Percentiles rank a stretch among this genome's conserved stretches.
Conservation (phyloP, 345 rosid species). For the Excoecaria cochinchinensis region DNA sequence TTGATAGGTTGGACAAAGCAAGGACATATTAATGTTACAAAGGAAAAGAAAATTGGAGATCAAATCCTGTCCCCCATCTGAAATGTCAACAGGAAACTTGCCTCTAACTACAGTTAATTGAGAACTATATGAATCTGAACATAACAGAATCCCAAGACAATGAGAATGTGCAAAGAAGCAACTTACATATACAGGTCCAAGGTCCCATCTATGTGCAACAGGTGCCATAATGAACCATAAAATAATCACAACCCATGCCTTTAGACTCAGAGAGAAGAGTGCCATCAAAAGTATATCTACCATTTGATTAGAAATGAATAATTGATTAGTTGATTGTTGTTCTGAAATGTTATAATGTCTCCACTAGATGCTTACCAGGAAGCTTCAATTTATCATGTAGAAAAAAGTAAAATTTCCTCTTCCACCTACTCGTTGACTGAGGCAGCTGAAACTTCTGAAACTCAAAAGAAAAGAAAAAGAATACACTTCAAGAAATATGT, state of each 20-base stretch:
- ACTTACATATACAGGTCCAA: slow-evolving; percentile 87
- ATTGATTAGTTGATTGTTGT: slow-evolving; percentile 22
- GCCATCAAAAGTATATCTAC: slow-evolving; percentile 78
- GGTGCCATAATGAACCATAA: slow-evolving; percentile 85
- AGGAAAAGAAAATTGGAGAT: neutral
- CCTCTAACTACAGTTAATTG: neutral
- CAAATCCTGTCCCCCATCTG: neutral
- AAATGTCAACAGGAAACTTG: neutral
- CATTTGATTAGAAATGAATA: slow-evolving; percentile 23
- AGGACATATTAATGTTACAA: neutral
- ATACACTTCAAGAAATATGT: neutral
- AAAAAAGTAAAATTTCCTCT: slow-evolving; percentile 61
- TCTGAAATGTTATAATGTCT: slow-evolving; percentile 12
- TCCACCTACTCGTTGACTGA: slow-evolving; percentile 63
- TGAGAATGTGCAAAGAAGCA: slow-evolving; percentile 6
- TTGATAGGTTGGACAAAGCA: neutral
- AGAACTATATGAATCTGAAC: neutral
- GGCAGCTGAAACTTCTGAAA: slow-evolving; percentile 77
- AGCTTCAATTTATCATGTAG: slow-evolving; percentile 66
- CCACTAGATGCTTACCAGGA: slow-evolving; percentile 53
- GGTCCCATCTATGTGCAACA: slow-evolving; percentile 72
- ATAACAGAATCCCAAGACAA: neutral
- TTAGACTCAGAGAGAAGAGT: slow-evolving; percentile 63
- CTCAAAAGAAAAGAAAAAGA: slow-evolving; percentile 12
- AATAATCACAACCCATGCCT: slow-evolving; percentile 55